Conservation (phyloP, 1,139 yeast species). For the Scheffersomyces stambukii region DNA sequence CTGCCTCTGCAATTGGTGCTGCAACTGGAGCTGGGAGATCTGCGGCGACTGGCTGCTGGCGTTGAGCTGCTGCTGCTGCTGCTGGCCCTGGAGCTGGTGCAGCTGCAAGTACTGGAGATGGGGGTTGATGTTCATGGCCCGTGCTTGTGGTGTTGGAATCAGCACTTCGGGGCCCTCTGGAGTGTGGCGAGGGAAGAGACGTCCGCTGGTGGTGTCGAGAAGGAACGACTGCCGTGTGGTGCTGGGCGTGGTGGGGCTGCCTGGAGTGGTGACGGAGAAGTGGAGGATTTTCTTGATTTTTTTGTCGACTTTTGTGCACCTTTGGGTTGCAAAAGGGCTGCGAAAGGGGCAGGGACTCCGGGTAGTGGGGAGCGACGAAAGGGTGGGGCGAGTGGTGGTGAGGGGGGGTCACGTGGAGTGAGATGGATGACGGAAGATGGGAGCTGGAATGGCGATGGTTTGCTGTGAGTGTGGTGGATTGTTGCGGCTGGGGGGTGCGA, state of each 20-base stretch:
- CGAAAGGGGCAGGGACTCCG: too few relatives aligned
- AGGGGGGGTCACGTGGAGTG: too few relatives aligned
- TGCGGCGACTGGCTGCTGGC: conserved; percentile 34
- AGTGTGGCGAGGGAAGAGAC: neutral
- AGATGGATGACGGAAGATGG: too few relatives aligned
- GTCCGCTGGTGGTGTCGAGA: neutral
- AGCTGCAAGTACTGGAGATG: conserved; percentile 45
- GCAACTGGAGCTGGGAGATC: conserved; percentile 34
- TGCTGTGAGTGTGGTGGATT: too few relatives aligned
- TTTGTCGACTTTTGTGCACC: too few relatives aligned
- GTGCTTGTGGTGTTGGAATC: conserved; percentile 1
- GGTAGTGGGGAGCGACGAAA: too few relatives aligned
- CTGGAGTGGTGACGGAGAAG: neutral
- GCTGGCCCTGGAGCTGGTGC: conserved; percentile 28
- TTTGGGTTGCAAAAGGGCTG: too few relatives aligned
- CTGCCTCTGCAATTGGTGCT: conserved; percentile 40
- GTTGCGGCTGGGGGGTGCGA: too few relatives aligned
- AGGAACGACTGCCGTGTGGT: neutral
- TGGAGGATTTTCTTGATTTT: too few relatives aligned
- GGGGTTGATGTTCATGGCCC: conserved; percentile 32
- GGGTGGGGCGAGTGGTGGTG: too few relatives aligned
- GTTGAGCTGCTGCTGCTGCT: conserved; percentile 21
- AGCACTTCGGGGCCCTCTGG: neutral
- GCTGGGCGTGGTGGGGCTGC: neutral
- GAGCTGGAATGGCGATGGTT: too few relatives aligned